Conservation (phyloP, 1,284 basidiomycete genomes). For the Irpex rosettiformis region DNA sequence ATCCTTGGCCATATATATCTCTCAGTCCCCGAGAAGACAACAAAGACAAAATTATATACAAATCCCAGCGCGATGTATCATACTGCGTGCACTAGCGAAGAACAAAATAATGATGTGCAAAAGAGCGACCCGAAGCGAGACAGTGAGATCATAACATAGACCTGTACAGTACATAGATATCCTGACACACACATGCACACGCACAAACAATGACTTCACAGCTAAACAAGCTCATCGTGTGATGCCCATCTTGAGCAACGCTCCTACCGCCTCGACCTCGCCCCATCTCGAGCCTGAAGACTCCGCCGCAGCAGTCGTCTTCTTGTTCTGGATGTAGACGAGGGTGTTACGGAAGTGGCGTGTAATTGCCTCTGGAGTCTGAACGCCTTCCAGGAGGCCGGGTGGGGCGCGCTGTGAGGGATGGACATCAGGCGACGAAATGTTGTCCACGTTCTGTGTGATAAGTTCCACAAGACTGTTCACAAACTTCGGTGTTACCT, state of each 20-base stretch:
- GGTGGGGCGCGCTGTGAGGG: constrained; percentile 76
- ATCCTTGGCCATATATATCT: not conserved
- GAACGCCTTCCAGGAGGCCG: constrained; percentile 86
- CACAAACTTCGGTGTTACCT: constrained; percentile 92
- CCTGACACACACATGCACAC: not conserved
- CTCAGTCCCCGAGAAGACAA: not conserved
- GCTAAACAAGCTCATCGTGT: constrained; percentile 2
- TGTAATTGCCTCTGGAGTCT: constrained; percentile 88
- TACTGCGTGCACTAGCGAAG: not conserved
- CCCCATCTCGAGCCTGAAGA: constrained; percentile 65
- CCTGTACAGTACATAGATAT: constrained; percentile 11
- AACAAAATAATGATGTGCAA: not conserved
- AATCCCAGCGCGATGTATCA: constrained; percentile 5
- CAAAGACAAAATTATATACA: constrained; percentile 10
- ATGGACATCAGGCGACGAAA: constrained; percentile 81
- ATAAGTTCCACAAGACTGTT: constrained; percentile 93
- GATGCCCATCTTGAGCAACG: constrained; percentile 83
- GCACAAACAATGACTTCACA: not conserved
- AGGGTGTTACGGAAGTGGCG: constrained; percentile 92
- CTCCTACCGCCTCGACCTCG: constrained; percentile 83
- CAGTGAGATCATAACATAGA: constrained; percentile 10
- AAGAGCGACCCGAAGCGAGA: not conserved
- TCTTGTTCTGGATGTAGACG: constrained; percentile 76
- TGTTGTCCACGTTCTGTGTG: constrained; percentile 85
- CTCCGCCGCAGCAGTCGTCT: constrained; percentile 47